phyloP scores from a whole-genome alignment of 2,329 filamentous ascomycete species.

The Calonectria honghensis region DNA sequence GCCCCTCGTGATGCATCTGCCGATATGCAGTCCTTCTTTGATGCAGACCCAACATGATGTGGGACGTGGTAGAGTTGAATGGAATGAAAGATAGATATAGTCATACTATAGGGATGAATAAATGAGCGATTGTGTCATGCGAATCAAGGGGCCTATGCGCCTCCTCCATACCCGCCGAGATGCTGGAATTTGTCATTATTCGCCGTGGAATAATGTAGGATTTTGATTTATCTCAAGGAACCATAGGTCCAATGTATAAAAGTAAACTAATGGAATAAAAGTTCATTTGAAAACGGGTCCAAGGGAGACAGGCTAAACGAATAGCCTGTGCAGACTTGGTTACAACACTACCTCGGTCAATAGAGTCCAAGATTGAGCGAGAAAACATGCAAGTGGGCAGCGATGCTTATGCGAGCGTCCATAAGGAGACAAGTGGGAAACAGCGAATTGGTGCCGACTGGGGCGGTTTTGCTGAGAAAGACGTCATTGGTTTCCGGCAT shows the following conservation, averaged over 20 bases:
- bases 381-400: too few species aligned
- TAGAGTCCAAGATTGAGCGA: neutral
- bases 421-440: too few species aligned
- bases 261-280: neutral
- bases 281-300: neutral
- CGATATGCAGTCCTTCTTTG: constrained; percentile 33
- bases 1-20: constrained; percentile 22
- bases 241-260: neutral
- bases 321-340: neutral
- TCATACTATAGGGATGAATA: neutral
- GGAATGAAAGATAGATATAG: neutral
- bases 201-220: neutral
- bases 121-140: neutral
- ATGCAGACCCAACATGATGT: constrained; percentile 17
- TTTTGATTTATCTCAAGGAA: neutral
- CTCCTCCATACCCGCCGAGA: neutral
- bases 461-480: neutral
- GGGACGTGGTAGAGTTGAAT: too few species aligned
- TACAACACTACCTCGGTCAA: neutral
- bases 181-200: neutral
- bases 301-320: neutral
- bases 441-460: neutral
- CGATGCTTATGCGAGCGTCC: too few species aligned
- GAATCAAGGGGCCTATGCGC: neutral
- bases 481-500: neutral